These are phyloP conservation scores for Tricholoma sp. DNA, from an alignment of 768 basidiomycete genomes.

Conservation along the genomic window DNA sequence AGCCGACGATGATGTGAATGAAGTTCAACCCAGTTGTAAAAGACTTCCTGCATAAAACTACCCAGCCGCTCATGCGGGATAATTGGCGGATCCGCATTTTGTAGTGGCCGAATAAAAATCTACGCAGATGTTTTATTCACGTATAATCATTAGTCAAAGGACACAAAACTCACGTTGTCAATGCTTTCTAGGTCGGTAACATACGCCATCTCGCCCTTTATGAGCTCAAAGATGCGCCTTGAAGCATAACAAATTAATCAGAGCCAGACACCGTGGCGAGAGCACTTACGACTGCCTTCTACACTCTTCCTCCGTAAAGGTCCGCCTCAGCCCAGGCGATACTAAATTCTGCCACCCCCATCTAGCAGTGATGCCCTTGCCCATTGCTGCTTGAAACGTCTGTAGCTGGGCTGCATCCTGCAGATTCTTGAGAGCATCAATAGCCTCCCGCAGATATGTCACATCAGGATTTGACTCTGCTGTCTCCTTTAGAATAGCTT, in stretches of 20 bases:
- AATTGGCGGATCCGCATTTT: slow-evolving; percentile 71
- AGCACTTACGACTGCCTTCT: slow-evolving; percentile 81
- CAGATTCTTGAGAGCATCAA: slow-evolving; percentile 75
- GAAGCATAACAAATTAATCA: neutral
- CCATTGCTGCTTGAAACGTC: slow-evolving; percentile 89
- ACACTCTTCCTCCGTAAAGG: slow-evolving; percentile 65
- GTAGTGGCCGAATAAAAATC: slow-evolving; percentile 83
- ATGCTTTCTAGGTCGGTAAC: slow-evolving; percentile 93
- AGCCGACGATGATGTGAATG: slow-evolving; percentile 70
- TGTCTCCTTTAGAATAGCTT: slow-evolving; percentile 84
- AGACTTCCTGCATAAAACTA: slow-evolving; percentile 80
- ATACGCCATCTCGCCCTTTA: slow-evolving; percentile 95
- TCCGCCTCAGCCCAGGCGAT: slow-evolving; percentile 51
- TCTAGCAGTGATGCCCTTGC: slow-evolving; percentile 70
- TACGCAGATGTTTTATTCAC: slow-evolving; percentile 23
- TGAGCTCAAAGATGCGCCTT: slow-evolving; percentile 91
- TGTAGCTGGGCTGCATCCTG: slow-evolving; percentile 77
- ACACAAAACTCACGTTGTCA: slow-evolving; percentile 51
- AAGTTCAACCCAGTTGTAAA: slow-evolving; percentile 81
- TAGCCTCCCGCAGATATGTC: slow-evolving; percentile 76
- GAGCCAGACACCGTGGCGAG: neutral
- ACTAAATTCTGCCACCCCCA: slow-evolving; percentile 91
- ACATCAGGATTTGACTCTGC: slow-evolving; percentile 75
- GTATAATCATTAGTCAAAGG: neutral
- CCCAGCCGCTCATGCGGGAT: slow-evolving; percentile 67